Evolutionary conservation across 2,329 filamentous ascomycete genomes (phyloP).

Genomic region (Xylaria sp.): DNA sequence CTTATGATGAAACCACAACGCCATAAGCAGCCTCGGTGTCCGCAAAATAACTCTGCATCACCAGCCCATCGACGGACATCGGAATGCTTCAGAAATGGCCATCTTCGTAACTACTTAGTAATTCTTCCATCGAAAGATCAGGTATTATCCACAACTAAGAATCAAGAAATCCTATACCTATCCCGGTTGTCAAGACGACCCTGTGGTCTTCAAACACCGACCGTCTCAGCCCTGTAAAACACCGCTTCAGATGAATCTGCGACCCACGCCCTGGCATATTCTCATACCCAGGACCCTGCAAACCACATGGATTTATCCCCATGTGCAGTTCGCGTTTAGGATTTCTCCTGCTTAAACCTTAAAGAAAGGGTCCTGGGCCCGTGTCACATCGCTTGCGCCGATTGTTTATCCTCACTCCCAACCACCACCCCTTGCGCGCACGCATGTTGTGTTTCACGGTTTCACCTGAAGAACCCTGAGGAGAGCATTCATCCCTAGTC

Average conservation of each 20-base stretch:
- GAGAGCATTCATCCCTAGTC: slow-evolving; percentile 11
- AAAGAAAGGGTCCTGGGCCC: slow-evolving; percentile 31
- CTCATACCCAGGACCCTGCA: slow-evolving; percentile 27
- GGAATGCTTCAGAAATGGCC: slow-evolving; percentile 10
- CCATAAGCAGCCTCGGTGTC: background rate
- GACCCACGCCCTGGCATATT: slow-evolving; percentile 19
- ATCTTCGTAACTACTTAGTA: background rate
- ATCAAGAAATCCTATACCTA: slow-evolving; percentile 9
- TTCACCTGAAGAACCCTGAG: slow-evolving; percentile 23
- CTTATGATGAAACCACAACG: background rate
- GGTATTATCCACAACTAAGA: background rate
- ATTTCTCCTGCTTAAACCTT: slow-evolving; percentile 13
- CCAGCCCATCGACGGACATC: background rate
- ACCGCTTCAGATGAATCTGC: slow-evolving; percentile 19
- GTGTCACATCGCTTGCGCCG: slow-evolving; percentile 29
- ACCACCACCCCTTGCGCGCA: slow-evolving; percentile 13
- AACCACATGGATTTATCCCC: slow-evolving; percentile 29
- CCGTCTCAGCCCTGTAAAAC: slow-evolving; percentile 35
- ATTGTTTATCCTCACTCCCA: slow-evolving; percentile 23
- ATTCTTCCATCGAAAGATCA: background rate
- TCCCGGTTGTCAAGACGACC: slow-evolving; percentile 15
- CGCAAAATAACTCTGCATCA: background rate
- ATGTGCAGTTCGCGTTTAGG: slow-evolving; percentile 29
- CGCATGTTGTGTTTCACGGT: slow-evolving; percentile 30
- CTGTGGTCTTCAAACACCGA: slow-evolving; percentile 26